These are phyloP conservation scores for Pseudogymnoascus sp. DNA, from an alignment of 2,329 filamentous ascomycete genomes.

Conservation along the genomic window DNA sequence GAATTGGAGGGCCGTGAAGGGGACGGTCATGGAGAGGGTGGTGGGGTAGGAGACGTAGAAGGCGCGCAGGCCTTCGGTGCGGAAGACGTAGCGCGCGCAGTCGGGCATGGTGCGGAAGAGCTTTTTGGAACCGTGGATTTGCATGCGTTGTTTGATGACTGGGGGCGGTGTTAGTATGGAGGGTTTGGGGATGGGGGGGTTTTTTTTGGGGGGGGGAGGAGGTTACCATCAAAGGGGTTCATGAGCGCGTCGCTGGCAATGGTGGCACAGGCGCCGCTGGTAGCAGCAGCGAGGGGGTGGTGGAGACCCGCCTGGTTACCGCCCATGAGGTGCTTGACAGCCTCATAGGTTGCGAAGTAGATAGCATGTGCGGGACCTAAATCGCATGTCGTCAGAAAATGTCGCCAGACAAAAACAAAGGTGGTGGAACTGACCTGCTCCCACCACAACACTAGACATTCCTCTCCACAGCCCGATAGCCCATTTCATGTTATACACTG, in stretches of 20 bases:
- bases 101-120: constrained; percentile 79
- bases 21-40: constrained; percentile 95
- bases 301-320: constrained; percentile 82
- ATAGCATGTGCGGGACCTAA: constrained; percentile 91
- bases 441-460: constrained; percentile 90
- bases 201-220: not conserved
- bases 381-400: constrained; percentile 20
- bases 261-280: constrained; percentile 87
- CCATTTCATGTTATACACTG: not conserved
- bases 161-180: constrained; percentile 8
- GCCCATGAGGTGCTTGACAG: constrained; percentile 91
- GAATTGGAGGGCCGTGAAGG: constrained; percentile 94
- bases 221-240: constrained; percentile 95
- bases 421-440: constrained; percentile 61
- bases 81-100: constrained; percentile 83
- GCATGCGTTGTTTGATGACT: constrained; percentile 99
- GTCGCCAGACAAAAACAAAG: not conserved
- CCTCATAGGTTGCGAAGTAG: constrained; percentile 97
- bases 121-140: constrained; percentile 84
- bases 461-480: constrained; percentile 66
- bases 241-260: constrained; percentile 97
- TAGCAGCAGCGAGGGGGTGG: constrained; percentile 84
- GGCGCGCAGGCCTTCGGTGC: constrained; percentile 74
- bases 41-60: constrained; percentile 99
- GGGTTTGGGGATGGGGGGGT: not conserved